phyloP scores from a whole-genome alignment of 352 stramenopile genomes.

The Pseudoperonospora humuli region DNA sequence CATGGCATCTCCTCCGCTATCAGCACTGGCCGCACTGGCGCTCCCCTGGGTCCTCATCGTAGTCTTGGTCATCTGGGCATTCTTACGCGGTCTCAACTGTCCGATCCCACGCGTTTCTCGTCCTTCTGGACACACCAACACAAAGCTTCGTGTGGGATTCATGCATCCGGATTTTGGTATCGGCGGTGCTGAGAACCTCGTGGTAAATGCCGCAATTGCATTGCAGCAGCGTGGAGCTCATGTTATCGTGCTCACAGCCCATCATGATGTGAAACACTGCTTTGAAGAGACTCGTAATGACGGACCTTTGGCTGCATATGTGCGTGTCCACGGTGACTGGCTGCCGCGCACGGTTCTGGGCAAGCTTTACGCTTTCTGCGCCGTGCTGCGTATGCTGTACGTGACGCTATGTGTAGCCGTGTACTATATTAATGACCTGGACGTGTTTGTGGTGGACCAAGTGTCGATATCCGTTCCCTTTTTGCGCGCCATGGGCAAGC shows the following conservation, averaged over 20 bases:
- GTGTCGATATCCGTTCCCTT: conserved; percentile 76
- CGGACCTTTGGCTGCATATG: conserved; percentile 57
- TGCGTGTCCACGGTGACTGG: conserved; percentile 91
- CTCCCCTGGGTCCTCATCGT: conserved; percentile 14
- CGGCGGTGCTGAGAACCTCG: conserved; percentile 92
- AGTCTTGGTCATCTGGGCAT: conserved; percentile 19
- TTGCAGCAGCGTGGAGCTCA: conserved; percentile 74
- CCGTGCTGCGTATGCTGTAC: conserved; percentile 90
- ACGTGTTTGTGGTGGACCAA: conserved; percentile 79
- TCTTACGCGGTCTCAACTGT: conserved; percentile 22
- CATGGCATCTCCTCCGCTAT: conserved; percentile 17
- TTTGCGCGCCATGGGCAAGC: conserved; percentile 57
- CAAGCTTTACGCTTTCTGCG: conserved; percentile 89
- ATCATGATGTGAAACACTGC: conserved; percentile 92
- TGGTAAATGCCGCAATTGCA: conserved; percentile 87
- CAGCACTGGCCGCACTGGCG: conserved; percentile 8
- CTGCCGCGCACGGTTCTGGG: conserved; percentile 88
- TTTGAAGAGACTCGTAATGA: conserved; percentile 90
- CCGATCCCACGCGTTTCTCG: conserved; percentile 12
- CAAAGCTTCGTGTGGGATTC: conserved; percentile 85
- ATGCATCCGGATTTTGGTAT: conserved; percentile 98
- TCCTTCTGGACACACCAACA: conserved; percentile 2
- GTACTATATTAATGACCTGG: conserved; percentile 36
- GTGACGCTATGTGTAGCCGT: conserved; percentile 66
- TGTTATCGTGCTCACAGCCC: conserved; percentile 93